These are phyloP conservation scores for Millerozyma acaciae DNA, from an alignment of 805 yeast genomes.

Conservation along the genomic window DNA sequence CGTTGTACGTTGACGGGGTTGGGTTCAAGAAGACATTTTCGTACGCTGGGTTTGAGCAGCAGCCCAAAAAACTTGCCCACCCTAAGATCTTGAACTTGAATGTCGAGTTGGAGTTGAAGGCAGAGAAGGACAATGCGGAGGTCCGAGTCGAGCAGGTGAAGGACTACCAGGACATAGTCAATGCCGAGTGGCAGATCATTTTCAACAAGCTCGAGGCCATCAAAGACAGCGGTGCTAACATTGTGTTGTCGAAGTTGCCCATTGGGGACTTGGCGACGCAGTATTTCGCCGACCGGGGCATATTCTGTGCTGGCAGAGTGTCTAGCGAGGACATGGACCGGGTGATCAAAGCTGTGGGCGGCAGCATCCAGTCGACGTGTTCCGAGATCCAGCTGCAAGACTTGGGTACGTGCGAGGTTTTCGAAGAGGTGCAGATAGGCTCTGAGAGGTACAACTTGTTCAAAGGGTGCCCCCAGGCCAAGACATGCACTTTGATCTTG, in stretches of 20 bases:
- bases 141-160: conserved; percentile 91
- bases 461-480: conserved; percentile 86
- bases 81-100: conserved; percentile 84
- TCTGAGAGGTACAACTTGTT: conserved; percentile 92
- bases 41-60: conserved; percentile 98
- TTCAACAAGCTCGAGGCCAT: conserved; percentile 81
- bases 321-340: conserved; percentile 86
- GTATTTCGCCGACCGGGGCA: conserved; percentile 91
- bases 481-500: conserved; percentile 87
- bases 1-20: conserved; percentile 85
- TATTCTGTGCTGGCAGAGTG: conserved; percentile 97
- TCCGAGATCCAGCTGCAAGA: conserved; percentile 65
- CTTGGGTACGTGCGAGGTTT: conserved; percentile 77
- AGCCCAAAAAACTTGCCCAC: conserved; percentile 77
- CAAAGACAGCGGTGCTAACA: conserved; percentile 81
- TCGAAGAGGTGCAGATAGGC: conserved; percentile 95
- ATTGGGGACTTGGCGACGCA: conserved; percentile 99
- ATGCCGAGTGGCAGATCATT: conserved; percentile 98
- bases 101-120: conserved; percentile 93
- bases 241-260: conserved; percentile 90
- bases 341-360: conserved; percentile 92
- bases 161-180: conserved; percentile 94
- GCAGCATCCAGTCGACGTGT: conserved; percentile 72
- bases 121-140: conserved; percentile 98
- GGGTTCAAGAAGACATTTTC: conserved; percentile 97